A percentile compares a stretch with the other conserved stretches of the same genome.
phyloP scores from a whole-genome alignment of 2,329 filamentous ascomycete genomes.

The Fusarium sp. region DNA sequence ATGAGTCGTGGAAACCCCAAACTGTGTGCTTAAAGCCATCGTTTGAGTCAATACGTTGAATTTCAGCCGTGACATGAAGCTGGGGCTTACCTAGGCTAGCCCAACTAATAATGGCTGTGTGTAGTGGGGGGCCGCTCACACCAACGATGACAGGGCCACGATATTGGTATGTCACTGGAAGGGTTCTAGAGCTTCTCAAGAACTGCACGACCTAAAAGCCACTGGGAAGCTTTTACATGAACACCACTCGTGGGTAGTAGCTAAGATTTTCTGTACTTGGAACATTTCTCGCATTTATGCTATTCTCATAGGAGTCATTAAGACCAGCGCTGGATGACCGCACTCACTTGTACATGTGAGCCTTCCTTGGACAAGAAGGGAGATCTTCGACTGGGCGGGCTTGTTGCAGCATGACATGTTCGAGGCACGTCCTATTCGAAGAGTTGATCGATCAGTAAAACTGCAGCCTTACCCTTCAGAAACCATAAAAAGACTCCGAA shows the following conservation, averaged over 20 bases:
- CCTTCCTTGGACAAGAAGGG: not conserved
- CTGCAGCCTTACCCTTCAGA: not conserved
- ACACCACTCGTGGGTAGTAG: not conserved
- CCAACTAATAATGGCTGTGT: not conserved
- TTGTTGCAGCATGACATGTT: not conserved
- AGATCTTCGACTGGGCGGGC: not conserved
- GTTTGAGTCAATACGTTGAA: conserved; percentile 11
- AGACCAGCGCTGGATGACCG: not conserved
- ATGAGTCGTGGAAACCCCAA: not conserved
- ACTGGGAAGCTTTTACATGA: not conserved
- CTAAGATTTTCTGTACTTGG: not conserved
- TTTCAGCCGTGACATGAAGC: not conserved
- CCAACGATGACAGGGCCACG: not conserved
- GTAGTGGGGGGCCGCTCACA: conserved; percentile 14
- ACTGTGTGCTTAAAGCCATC: not conserved
- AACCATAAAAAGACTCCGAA: not conserved
- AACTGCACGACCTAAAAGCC: not conserved
- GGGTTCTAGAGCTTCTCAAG: conserved; percentile 20
- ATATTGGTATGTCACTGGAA: conserved; percentile 24
- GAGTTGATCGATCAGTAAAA: not conserved
- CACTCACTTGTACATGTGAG: not conserved
- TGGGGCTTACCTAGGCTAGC: not conserved
- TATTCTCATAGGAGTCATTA: not conserved
- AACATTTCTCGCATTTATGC: not conserved
- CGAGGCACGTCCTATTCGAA: not conserved